Conservation (phyloP, 2,329 filamentous ascomycete genomes). For the Xylariaceae sp. region DNA sequence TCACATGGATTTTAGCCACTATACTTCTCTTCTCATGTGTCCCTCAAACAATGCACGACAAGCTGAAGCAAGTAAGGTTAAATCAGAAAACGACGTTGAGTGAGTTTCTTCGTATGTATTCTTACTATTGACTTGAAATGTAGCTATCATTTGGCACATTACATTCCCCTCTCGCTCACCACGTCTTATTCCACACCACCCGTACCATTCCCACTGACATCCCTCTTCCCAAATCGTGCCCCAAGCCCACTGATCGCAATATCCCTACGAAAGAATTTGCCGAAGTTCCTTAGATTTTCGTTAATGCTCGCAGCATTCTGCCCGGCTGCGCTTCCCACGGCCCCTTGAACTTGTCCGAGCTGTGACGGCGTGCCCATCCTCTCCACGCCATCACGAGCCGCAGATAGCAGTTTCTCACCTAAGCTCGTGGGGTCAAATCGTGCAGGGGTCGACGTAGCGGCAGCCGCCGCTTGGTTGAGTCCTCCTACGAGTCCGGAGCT, state of each 20-base stretch:
- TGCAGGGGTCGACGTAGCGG: constrained; percentile 36
- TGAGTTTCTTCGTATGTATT: too few species aligned
- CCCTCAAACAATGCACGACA: too few species aligned
- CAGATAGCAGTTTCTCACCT: constrained; percentile 86
- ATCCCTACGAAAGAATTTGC: constrained; percentile 93
- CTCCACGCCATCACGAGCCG: constrained; percentile 82
- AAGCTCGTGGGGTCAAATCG: constrained; percentile 82
- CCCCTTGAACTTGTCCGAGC: constrained; percentile 44
- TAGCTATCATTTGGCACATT: too few species aligned
- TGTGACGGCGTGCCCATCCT: constrained; percentile 68
- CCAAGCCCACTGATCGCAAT: constrained; percentile 70
- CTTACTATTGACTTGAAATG: too few species aligned
- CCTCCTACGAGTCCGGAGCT: constrained; percentile 48
- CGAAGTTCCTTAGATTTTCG: constrained; percentile 93
- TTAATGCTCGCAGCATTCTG: constrained; percentile 73
- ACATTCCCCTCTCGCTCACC: constrained; percentile 26
- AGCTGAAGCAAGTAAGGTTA: too few species aligned
- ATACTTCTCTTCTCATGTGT: too few species aligned
- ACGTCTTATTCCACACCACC: constrained; percentile 8
- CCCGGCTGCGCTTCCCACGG: constrained; percentile 5
- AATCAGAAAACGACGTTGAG: too few species aligned
- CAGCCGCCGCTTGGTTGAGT: constrained; percentile 48
- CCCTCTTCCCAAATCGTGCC: constrained; percentile 71
- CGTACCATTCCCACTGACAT: constrained; percentile 44
- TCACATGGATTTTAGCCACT: too few species aligned